A percentile compares a stretch with the other conserved stretches of the same genome.
Evolutionary conservation across 208 protist species (phyloP).

Genomic region (Acanthamoeba royreba): DNA sequence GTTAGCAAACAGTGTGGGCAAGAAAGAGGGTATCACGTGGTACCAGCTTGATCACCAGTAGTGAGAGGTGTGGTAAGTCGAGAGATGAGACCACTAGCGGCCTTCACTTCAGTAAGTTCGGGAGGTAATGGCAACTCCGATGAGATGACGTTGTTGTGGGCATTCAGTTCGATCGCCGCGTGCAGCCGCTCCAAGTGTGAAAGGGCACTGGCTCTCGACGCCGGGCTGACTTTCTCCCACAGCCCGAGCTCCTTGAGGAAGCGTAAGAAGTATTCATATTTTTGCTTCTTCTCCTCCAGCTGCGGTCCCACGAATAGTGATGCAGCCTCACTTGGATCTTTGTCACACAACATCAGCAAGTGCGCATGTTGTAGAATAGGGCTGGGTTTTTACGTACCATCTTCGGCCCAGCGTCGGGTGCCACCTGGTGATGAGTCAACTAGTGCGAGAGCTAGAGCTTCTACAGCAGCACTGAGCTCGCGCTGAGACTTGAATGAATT

Average conservation of each 20-base stretch:
- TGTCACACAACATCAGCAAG: no score
- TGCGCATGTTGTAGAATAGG: no score
- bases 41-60: not conserved
- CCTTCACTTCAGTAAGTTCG: not conserved
- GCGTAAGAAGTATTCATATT: not conserved
- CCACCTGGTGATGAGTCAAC: not conserved
- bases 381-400: not conserved
- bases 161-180: not conserved
- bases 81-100: not conserved
- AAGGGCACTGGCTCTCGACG: not conserved
- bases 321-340: not conserved
- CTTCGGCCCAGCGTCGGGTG: not conserved
- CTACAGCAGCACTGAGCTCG: not conserved
- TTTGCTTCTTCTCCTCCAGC: conserved; percentile 9
- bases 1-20: not conserved
- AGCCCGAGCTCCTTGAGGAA: not conserved
- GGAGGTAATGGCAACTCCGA: not conserved
- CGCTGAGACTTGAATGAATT: not conserved
- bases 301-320: not conserved
- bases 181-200: not conserved
- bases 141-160: not conserved
- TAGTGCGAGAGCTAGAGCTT: not conserved
- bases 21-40: no score
- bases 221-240: not conserved
- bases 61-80: not conserved